phyloP scores from a whole-genome alignment of 164 flowering plant genomes.

The Kingdonia uniflora region DNA sequence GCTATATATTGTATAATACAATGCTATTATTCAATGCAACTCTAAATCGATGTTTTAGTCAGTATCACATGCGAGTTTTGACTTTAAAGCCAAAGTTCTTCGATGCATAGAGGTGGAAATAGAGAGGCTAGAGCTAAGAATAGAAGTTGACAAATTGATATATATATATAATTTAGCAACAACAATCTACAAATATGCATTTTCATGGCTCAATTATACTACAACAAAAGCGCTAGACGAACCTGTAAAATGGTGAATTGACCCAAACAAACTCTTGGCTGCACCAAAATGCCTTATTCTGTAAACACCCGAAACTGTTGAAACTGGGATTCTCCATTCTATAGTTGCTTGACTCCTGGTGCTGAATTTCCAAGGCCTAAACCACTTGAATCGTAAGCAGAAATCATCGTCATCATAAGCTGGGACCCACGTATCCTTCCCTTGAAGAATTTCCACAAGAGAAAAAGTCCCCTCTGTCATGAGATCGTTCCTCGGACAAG shows the following conservation, averaged over 20 bases:
- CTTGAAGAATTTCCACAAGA: slow-evolving; percentile 64
- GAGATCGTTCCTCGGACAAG: slow-evolving; percentile 92
- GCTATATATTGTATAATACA: too few relatives aligned
- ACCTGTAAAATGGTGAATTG: slow-evolving; percentile 72
- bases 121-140: too few relatives aligned
- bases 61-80: too few relatives aligned
- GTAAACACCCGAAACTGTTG: slow-evolving; percentile 69
- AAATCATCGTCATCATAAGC: slow-evolving; percentile 93
- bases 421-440: slow-evolving; percentile 59
- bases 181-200: too few relatives aligned
- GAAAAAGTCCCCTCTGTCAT: slow-evolving; percentile 94
- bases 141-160: too few relatives aligned
- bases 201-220: slow-evolving; percentile 13
- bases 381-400: slow-evolving; percentile 83
- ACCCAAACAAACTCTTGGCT: slow-evolving; percentile 54
- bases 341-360: slow-evolving; percentile 64
- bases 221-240: slow-evolving; percentile 85
- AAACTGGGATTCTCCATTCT: slow-evolving; percentile 73
- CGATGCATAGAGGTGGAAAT: too few relatives aligned
- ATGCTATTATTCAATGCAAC: too few relatives aligned
- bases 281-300: slow-evolving; percentile 88
- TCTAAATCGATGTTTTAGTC: too few relatives aligned
- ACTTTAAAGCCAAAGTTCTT: too few relatives aligned
- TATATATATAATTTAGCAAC: too few relatives aligned
- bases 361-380: slow-evolving; percentile 72